Percentiles rank a stretch among this genome's conserved stretches.
Conservation (phyloP, 371 early-diverging fungal genomes). For the Apophysomyces variabilis region DNA sequence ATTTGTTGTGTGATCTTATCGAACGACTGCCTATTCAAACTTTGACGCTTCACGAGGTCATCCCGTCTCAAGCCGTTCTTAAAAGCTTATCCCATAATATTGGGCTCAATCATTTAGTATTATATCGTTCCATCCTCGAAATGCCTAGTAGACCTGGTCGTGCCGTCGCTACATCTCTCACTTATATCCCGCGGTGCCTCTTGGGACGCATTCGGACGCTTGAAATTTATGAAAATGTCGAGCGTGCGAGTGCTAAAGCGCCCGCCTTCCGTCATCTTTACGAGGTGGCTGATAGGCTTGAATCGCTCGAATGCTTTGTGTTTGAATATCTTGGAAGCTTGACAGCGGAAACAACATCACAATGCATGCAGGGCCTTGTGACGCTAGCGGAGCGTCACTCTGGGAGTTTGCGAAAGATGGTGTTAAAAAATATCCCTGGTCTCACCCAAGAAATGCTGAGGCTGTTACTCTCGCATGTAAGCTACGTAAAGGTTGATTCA, state of each 20-base stretch:
- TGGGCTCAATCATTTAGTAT: not conserved
- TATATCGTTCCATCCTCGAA: not conserved
- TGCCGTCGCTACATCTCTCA: not conserved
- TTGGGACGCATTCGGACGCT: not conserved
- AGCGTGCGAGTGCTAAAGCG: not conserved
- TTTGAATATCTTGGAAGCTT: not conserved
- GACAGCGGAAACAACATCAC: not conserved
- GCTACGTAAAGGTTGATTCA: not conserved
- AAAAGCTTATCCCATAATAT: not conserved
- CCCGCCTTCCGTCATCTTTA: not conserved
- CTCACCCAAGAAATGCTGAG: not conserved
- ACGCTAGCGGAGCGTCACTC: not conserved
- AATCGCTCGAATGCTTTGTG: not conserved
- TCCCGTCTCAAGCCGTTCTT: too few species aligned
- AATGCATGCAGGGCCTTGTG: not conserved
- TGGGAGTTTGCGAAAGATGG: not conserved
- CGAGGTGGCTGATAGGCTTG: not conserved
- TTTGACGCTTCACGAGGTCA: too few species aligned
- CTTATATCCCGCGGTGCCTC: not conserved
- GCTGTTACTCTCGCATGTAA: not conserved
- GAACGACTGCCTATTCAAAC: too few species aligned
- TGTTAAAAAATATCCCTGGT: not conserved
- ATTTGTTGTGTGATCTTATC: too few species aligned
- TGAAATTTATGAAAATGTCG: not conserved
- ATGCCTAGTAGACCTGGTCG: not conserved